These are phyloP conservation scores for Aspergillus viridinutans DNA, from an alignment of 2,329 filamentous ascomycete species.

Conservation along the genomic window DNA sequence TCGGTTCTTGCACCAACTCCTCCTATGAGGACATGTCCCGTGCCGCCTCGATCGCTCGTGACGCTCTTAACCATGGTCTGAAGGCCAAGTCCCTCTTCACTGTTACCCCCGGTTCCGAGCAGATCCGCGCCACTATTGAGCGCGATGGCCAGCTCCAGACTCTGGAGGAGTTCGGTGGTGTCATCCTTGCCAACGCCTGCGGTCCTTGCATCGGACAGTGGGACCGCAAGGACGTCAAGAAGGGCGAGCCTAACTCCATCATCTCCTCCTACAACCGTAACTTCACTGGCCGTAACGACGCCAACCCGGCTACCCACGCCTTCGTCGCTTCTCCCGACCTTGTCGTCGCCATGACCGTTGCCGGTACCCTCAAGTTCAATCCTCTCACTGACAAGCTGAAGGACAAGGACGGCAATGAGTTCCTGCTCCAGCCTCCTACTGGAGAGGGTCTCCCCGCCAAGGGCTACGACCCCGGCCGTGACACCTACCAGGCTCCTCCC, in stretches of 20 bases:
- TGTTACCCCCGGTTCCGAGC: conserved; percentile 93
- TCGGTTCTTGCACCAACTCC: conserved; percentile 97
- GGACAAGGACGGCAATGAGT: conserved; percentile 95
- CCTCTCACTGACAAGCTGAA: conserved; percentile 87
- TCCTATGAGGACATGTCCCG: conserved; percentile 89
- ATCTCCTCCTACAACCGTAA: conserved; percentile 99
- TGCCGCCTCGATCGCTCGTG: conserved; percentile 82
- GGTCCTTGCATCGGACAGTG: conserved; percentile 92
- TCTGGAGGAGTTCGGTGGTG: conserved; percentile 92
- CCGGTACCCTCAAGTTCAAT: conserved; percentile 87
- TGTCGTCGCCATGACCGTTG: conserved; percentile 79
- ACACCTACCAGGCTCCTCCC: conserved; percentile 96
- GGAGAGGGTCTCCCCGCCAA: conserved; percentile 73
- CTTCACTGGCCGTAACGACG: conserved; percentile 97
- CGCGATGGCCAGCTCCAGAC: conserved; percentile 89
- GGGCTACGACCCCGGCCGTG: conserved; percentile 84
- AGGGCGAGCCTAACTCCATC: conserved; percentile 94
- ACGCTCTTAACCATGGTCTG: conserved; percentile 85
- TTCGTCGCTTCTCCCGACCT: conserved; percentile 90
- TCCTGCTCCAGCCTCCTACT: conserved; percentile 74
- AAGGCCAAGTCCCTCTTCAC: conserved; percentile 93
- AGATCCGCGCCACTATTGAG: conserved; percentile 89
- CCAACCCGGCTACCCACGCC: conserved; percentile 89
- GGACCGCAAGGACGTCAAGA: conserved; percentile 90
- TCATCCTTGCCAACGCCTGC: conserved; percentile 93